Conservation (phyloP, 106 monocot species). For the Dactylorhiza incarnata region DNA sequence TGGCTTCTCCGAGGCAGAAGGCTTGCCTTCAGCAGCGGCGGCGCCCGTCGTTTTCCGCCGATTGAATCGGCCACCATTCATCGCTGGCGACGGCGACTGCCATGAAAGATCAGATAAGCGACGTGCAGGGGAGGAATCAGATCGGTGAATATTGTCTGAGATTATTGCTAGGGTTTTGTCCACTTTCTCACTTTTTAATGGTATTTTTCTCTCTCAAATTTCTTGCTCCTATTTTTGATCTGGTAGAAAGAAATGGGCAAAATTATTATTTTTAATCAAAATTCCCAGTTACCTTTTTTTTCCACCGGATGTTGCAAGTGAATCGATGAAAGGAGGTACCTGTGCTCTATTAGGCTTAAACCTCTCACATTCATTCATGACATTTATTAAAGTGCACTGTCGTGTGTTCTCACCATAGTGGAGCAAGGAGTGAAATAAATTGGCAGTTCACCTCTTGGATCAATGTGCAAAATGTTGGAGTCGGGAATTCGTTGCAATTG, state of each 20-base stretch:
- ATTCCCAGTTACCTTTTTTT: no score
- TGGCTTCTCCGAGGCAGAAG: conserved; percentile 27
- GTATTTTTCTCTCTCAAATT: conserved; percentile 12
- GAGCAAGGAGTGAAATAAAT: no score
- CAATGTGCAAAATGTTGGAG: no score
- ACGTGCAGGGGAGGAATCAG: neutral
- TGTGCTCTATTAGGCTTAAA: no score
- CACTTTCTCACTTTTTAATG: conserved; percentile 2
- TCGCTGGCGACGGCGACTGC: conserved; percentile 8
- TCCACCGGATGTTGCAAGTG: no score
- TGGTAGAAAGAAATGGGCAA: conserved; percentile 6
- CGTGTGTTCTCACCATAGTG: no score
- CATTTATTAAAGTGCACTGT: no score
- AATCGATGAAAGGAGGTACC: no score
- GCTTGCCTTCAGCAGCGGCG: conserved; percentile 22
- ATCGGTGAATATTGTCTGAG: conserved; percentile 10
- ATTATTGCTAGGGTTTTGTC: conserved; percentile 66
- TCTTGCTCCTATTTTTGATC: conserved; percentile 38
- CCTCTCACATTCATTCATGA: no score
- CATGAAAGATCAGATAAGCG: conserved; percentile 12
- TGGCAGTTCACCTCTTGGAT: no score
- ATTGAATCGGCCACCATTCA: conserved; percentile 31
- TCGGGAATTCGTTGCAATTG: no score
- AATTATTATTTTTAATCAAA: neutral
- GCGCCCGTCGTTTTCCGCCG: conserved; percentile 38